Conservation (phyloP, 164 flowering plant genomes). For the Aristolochia contorta region DNA sequence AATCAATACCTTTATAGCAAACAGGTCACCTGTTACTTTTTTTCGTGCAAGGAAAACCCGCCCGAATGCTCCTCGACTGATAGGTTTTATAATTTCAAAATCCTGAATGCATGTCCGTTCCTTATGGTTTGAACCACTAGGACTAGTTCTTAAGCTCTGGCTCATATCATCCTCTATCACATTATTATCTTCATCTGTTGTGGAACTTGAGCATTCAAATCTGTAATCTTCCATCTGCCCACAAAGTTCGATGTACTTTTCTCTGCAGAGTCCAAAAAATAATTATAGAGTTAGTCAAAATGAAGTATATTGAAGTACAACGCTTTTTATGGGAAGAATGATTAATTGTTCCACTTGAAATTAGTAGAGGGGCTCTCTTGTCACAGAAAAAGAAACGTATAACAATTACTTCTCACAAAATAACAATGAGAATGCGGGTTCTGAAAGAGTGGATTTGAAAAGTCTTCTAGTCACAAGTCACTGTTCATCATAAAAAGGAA, state of each 20-base stretch:
- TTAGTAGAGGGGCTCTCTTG: not conserved
- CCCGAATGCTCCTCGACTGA: conserved; percentile 97
- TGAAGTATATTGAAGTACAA: not conserved
- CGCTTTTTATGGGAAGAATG: not conserved
- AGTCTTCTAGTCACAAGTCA: no score
- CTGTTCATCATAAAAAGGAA: not conserved
- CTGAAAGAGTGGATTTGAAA: not conserved
- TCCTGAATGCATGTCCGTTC: conserved; percentile 90
- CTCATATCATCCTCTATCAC: conserved; percentile 55
- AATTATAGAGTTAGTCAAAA: not conserved
- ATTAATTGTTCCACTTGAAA: not conserved
- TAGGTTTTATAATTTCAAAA: conserved; percentile 95
- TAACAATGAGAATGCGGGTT: not conserved
- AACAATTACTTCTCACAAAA: not conserved
- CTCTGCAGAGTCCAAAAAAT: conserved; percentile 36
- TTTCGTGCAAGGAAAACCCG: conserved; percentile 93
- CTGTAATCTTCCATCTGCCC: conserved; percentile 81
- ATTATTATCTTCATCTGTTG: conserved; percentile 72
- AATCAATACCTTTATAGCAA: conserved; percentile 79
- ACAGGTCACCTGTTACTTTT: conserved; percentile 92
- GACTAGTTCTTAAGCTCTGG: conserved; percentile 74
- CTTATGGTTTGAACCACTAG: conserved; percentile 50
- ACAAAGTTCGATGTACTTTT: conserved; percentile 76
- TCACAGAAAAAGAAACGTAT: not conserved
- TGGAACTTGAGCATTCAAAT: conserved; percentile 38